These are phyloP conservation scores for Beauveria rudraprayagi DNA, from an alignment of 2,329 filamentous ascomycete genomes.

Conservation along the genomic window DNA sequence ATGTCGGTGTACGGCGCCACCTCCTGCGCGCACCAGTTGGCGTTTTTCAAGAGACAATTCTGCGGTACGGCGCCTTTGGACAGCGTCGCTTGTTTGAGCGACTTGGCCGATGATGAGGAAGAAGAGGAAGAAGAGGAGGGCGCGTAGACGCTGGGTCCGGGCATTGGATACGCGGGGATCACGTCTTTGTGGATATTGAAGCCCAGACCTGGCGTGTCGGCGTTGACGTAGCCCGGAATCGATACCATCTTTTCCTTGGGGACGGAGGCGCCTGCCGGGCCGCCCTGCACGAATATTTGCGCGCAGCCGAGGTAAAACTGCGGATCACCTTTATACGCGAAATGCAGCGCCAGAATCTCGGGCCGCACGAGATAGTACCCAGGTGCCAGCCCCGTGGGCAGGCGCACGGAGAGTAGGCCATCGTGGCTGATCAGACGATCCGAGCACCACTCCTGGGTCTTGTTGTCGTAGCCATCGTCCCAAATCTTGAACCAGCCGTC, in stretches of 20 bases:
- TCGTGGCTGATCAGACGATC: slow-evolving; percentile 58
- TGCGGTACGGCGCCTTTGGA: slow-evolving; percentile 43
- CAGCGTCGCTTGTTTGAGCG: slow-evolving; percentile 15
- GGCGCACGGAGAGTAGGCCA: slow-evolving; percentile 52
- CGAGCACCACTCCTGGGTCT: slow-evolving; percentile 56
- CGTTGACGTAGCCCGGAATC: slow-evolving; percentile 58
- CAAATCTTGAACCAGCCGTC: slow-evolving; percentile 74
- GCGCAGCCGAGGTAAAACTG: slow-evolving; percentile 69
- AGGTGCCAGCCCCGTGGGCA: slow-evolving; percentile 52
- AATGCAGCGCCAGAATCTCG: slow-evolving; percentile 62
- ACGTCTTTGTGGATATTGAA: slow-evolving; percentile 56
- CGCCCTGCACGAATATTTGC: slow-evolving; percentile 54
- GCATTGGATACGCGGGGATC: slow-evolving; percentile 44
- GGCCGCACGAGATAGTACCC: slow-evolving; percentile 66
- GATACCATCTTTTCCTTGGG: slow-evolving; percentile 44
- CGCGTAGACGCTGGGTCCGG: slow-evolving; percentile 43
- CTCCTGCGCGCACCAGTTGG: slow-evolving; percentile 63
- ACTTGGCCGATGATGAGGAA: neutral
- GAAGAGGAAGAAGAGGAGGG: slow-evolving; percentile 10
- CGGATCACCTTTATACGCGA: slow-evolving; percentile 50
- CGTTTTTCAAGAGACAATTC: slow-evolving; percentile 56
- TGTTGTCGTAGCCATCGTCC: slow-evolving; percentile 56
- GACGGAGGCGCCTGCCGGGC: slow-evolving; percentile 36
- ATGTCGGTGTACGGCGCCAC: slow-evolving; percentile 48
- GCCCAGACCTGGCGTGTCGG: slow-evolving; percentile 44